phyloP scores from a whole-genome alignment of 345 rosid species.

The Eucalyptus regnans region DNA sequence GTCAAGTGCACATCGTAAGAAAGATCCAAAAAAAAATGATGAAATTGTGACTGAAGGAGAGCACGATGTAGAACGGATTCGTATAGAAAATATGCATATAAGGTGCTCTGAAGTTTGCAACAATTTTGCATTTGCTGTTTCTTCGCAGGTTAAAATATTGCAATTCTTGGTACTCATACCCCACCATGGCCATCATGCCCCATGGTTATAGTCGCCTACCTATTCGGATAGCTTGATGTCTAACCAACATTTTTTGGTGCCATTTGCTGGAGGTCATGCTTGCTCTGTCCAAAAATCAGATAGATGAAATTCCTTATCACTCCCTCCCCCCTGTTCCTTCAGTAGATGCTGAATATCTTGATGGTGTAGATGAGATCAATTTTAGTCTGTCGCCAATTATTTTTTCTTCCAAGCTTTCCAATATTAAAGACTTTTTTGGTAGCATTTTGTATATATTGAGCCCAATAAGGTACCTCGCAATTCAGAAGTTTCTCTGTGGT shows the following conservation, averaged over 20 bases:
- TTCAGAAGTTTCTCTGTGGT: not conserved
- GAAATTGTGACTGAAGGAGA: constrained; percentile 37
- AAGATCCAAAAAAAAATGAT: constrained; percentile 65
- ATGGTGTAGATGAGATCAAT: not conserved
- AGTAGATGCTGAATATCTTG: not conserved
- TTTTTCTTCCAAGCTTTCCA: not conserved
- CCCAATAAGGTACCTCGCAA: not conserved
- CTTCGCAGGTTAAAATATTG: not conserved
- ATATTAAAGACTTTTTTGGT: not conserved
- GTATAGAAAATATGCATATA: constrained; percentile 70
- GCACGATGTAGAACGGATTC: constrained; percentile 64
- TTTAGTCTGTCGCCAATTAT: not conserved
- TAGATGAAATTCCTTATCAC: not conserved
- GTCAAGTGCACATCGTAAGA: constrained; percentile 22
- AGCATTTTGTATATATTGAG: not conserved
- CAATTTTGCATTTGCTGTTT: not conserved
- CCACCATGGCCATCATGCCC: not conserved
- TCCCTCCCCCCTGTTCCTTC: not conserved
- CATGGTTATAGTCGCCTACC: not conserved
- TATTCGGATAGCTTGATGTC: not conserved
- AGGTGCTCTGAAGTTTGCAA: constrained; percentile 24
- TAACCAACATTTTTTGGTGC: not conserved
- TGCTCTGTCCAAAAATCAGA: not conserved
- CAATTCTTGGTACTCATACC: not conserved
- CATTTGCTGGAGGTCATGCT: not conserved